phyloP scores from a whole-genome alignment of 2,329 filamentous ascomycete genomes.

The Aotearoamyces nothofagi region DNA sequence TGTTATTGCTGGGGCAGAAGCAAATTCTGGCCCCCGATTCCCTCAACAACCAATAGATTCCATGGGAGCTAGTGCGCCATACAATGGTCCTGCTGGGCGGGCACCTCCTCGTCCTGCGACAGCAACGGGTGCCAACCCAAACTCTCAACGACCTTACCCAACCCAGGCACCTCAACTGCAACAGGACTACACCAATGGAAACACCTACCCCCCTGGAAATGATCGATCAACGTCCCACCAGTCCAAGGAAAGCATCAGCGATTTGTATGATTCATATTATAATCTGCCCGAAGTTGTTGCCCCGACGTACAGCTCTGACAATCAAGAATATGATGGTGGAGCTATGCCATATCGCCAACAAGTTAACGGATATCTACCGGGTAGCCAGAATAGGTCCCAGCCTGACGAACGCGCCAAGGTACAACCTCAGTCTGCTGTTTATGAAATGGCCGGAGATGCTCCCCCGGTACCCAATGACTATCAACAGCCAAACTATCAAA shows the following conservation, averaged over 20 bases:
- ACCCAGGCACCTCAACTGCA: slow-evolving; percentile 21
- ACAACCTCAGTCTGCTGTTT: slow-evolving; percentile 50
- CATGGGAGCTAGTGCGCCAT: slow-evolving; percentile 24
- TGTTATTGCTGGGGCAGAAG: slow-evolving; percentile 23
- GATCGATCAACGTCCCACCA: slow-evolving; percentile 21
- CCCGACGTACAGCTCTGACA: too few relatives aligned
- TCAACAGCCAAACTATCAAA: slow-evolving; percentile 15
- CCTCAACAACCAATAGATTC: slow-evolving; percentile 9
- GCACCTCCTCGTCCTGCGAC: slow-evolving; percentile 39
- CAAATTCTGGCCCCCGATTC: slow-evolving; percentile 7
- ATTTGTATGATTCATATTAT: slow-evolving; percentile 41
- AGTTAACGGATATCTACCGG: slow-evolving; percentile 18
- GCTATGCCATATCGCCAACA: slow-evolving; percentile 23
- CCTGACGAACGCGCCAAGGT: slow-evolving; percentile 36
- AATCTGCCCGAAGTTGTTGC: slow-evolving; percentile 6
- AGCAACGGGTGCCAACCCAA: slow-evolving; percentile 33
- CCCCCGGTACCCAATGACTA: slow-evolving; percentile 33
- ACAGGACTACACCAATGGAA: slow-evolving; percentile 6
- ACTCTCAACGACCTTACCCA: slow-evolving; percentile 36
- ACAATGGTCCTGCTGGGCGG: slow-evolving; percentile 28
- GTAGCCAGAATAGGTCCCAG: slow-evolving; percentile 50
- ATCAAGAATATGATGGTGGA: slow-evolving; percentile 16
- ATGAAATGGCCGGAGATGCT: slow-evolving; percentile 55
- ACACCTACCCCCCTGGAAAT: slow-evolving; percentile 3
- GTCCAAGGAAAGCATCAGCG: slow-evolving; percentile 26